Conservation (phyloP, 2,329 filamentous ascomycete genomes). For the Myrmaecium sp. region DNA sequence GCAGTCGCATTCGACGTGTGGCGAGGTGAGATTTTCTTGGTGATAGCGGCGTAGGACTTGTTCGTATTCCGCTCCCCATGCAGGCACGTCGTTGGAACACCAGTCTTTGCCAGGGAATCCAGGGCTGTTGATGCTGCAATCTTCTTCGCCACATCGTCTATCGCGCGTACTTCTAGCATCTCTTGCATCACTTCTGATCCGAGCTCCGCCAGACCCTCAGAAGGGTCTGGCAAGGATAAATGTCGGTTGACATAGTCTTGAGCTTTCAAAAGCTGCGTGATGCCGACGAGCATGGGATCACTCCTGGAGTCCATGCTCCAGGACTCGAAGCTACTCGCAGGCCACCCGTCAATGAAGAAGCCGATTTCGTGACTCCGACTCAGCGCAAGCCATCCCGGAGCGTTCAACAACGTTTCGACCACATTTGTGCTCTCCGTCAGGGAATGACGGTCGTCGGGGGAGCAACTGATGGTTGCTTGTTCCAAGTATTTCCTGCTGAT, state of each 20-base stretch:
- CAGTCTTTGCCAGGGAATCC: constrained; percentile 14
- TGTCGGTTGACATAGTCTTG: constrained; percentile 36
- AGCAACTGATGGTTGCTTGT: constrained; percentile 43
- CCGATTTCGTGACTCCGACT: constrained; percentile 63
- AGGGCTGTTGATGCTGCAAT: background rate
- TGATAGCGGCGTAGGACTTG: constrained; percentile 8
- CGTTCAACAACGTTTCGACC: constrained; percentile 38
- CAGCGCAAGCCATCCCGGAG: constrained; percentile 47
- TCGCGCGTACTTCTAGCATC: constrained; percentile 1
- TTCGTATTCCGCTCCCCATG: constrained; percentile 18
- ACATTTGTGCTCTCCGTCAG: constrained; percentile 49
- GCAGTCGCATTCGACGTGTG: constrained; percentile 1
- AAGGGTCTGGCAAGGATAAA: constrained; percentile 11
- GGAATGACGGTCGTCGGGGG: constrained; percentile 40
- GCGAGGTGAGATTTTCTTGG: too few species aligned
- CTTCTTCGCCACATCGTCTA: too few species aligned
- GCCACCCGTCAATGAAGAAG: constrained; percentile 52
- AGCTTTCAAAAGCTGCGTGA: constrained; percentile 37
- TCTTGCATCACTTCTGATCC: constrained; percentile 9
- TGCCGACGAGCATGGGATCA: constrained; percentile 38
- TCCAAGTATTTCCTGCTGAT: constrained; percentile 51
- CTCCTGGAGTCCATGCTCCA: constrained; percentile 47
- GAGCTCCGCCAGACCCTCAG: constrained; percentile 11
- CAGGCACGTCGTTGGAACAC: constrained; percentile 24
- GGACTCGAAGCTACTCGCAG: constrained; percentile 37